Percentiles rank a stretch among this genome's conserved stretches.
Evolutionary conservation across 345 rosid species (phyloP).

Genomic region (Syzygium aromaticum): DNA sequence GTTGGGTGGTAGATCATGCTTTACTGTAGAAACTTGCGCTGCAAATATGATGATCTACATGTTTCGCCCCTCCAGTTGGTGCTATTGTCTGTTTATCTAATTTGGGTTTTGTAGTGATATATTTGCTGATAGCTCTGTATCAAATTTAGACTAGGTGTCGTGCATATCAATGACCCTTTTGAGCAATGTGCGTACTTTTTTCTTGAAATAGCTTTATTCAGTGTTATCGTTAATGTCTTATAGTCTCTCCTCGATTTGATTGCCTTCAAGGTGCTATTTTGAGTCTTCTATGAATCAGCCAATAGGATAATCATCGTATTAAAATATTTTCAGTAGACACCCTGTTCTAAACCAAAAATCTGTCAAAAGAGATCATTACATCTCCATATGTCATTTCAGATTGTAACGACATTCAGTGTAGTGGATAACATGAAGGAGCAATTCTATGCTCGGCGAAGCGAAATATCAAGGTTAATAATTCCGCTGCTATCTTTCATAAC

Average conservation of each 20-base stretch:
- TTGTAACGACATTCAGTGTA: conserved; percentile 81
- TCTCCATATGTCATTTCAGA: conserved; percentile 28
- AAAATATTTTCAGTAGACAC: background rate
- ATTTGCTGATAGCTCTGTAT: background rate
- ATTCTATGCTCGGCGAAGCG: conserved; percentile 44
- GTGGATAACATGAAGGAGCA: conserved; percentile 89
- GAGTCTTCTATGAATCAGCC: background rate
- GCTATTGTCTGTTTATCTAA: background rate
- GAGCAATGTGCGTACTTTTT: background rate
- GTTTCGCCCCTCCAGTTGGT: background rate
- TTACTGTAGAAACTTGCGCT: background rate
- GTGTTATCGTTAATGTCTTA: background rate
- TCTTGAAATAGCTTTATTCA: background rate
- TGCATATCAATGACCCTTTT: background rate
- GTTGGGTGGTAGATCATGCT: background rate
- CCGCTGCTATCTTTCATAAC: background rate
- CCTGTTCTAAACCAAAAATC: background rate
- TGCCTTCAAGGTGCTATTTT: background rate
- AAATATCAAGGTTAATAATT: conserved; percentile 38
- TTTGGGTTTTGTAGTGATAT: background rate
- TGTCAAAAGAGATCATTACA: background rate
- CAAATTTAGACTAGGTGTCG: background rate
- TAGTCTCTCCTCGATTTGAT: background rate
- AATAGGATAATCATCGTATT: background rate
- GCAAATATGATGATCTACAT: background rate